These are phyloP conservation scores for Ilyonectria destructans DNA, from an alignment of 2,329 filamentous ascomycete species.

Conservation along the genomic window DNA sequence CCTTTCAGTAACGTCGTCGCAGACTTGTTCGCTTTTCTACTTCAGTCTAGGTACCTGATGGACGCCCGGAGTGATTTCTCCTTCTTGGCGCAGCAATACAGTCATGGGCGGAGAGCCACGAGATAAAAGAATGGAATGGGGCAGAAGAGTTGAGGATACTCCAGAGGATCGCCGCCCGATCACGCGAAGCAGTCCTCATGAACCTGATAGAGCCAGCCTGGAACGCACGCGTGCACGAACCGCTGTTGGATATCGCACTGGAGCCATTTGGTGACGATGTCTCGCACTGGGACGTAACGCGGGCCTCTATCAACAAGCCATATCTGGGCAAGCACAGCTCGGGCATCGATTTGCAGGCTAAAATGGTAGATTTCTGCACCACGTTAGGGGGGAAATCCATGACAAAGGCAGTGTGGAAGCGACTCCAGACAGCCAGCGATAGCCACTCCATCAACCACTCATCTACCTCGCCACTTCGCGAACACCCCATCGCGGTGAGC, in stretches of 20 bases:
- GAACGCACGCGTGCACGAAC: slow-evolving; percentile 28
- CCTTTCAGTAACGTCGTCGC: too few relatives aligned
- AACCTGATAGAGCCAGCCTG: slow-evolving; percentile 22
- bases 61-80: too few relatives aligned
- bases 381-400: slow-evolving; percentile 7
- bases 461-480: slow-evolving; percentile 15
- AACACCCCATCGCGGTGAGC: slow-evolving; percentile 29
- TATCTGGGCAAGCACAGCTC: slow-evolving; percentile 20
- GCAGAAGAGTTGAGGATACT: slow-evolving; percentile 7
- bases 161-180: background rate
- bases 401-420: background rate
- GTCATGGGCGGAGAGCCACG: slow-evolving; percentile 31
- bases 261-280: slow-evolving; percentile 6
- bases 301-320: slow-evolving; percentile 20
- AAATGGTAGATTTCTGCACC: slow-evolving; percentile 28
- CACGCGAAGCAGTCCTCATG: slow-evolving; percentile 2
- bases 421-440: slow-evolving; percentile 19
- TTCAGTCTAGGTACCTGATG: too few relatives aligned
- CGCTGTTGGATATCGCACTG: slow-evolving; percentile 13
- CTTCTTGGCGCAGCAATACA: too few relatives aligned
- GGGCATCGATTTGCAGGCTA: slow-evolving; percentile 17
- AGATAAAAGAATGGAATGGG: background rate
- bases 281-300: slow-evolving; percentile 24
- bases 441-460: slow-evolving; percentile 25
- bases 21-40: too few relatives aligned